phyloP scores from a whole-genome alignment of 2,329 filamentous ascomycete species.

The Alternaria sp. region DNA sequence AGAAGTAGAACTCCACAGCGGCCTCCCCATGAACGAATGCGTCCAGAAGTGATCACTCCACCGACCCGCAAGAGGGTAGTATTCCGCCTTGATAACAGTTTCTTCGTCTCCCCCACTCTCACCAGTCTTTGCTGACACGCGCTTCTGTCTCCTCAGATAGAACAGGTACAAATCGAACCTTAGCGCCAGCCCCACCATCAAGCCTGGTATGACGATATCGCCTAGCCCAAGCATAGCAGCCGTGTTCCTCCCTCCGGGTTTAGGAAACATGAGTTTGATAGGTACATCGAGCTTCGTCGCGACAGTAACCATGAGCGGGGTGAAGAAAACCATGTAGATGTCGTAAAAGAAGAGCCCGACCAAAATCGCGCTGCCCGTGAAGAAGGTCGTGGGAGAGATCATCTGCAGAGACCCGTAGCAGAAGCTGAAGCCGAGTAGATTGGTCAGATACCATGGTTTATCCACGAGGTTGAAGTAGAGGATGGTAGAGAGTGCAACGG shows the following conservation, averaged over 20 bases:
- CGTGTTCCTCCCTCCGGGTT: constrained; percentile 61
- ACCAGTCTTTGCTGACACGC: constrained; percentile 18
- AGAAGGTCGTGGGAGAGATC: constrained; percentile 88
- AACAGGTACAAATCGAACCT: constrained; percentile 90
- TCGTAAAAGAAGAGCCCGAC: constrained; percentile 90
- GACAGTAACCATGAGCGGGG: constrained; percentile 86
- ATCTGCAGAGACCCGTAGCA: constrained; percentile 84
- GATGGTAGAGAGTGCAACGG: constrained; percentile 65
- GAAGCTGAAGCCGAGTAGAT: constrained; percentile 86
- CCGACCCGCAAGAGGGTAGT: constrained; percentile 66
- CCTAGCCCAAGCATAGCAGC: constrained; percentile 86
- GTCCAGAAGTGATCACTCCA: constrained; percentile 92
- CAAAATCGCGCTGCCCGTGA: constrained; percentile 80
- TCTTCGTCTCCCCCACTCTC: constrained; percentile 24
- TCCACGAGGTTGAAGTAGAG: constrained; percentile 71
- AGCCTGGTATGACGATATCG: constrained; percentile 92
- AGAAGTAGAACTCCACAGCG: constrained; percentile 28
- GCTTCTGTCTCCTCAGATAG: constrained; percentile 73
- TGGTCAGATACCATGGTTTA: constrained; percentile 78
- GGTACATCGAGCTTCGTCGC: constrained; percentile 90
- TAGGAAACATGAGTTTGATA: constrained; percentile 87
- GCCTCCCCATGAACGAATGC: constrained; percentile 43
- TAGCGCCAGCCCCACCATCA: constrained; percentile 86
- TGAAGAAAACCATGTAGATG: constrained; percentile 91
- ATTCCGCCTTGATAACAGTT: constrained; percentile 51